Base-by-base conservation (phyloP, 495 filamentous ascomycete species). In the Neurospora africana region DNA sequence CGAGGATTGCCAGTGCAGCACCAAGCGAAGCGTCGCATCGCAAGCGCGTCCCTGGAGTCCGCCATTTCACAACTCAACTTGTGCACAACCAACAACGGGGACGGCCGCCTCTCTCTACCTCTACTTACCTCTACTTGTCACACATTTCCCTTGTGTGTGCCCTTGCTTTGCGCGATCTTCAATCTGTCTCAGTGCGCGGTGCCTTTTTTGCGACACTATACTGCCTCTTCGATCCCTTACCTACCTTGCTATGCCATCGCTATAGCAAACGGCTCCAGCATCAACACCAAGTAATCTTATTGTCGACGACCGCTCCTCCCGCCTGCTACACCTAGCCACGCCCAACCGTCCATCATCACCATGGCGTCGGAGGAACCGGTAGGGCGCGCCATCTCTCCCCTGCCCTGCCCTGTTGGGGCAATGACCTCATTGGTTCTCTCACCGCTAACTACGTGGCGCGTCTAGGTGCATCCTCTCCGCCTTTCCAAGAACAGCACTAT, bases 401-500 rank as follows among this genome's bases (percentile, higher is more conserved):
- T 65, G 53, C 53, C 33, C 53, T 65, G 53, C 53, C 27, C 53
- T 65, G 23, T 27, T 65, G 53, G 69, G 39, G 41, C 38, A 38
- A 69, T 69, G 33, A 30, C 41, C 30, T 67, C 40, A 33, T 33
- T 67, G 41, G 41, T 37, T 67, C 69, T 65, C 27, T 33, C 69
- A 65, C 53, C 53, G 43, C 27, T 71, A 21, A 30, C 33, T 67
- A n/a, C 40, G 23, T 67, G 33, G 40, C 41, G 13, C 44, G 15
- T 37, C 69, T 72, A 88, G 86, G 84, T 87, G 70, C 86, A 85
- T 72, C 87, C 88, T 76, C 75, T 89, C 80, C 87, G 86, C 74
- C 88, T 90, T 71, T 84, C 87, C 43, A 89, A 89, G 78, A 83
- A 75, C 75, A 83, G 79, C 38, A 82, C 83, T 37, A 79, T 78